Evolutionary conservation across 1,284 basidiomycete species (phyloP), one percentile per base, ranked within the genome.

Genomic region (Cutaneotrichosporon arboriforme): DNA sequence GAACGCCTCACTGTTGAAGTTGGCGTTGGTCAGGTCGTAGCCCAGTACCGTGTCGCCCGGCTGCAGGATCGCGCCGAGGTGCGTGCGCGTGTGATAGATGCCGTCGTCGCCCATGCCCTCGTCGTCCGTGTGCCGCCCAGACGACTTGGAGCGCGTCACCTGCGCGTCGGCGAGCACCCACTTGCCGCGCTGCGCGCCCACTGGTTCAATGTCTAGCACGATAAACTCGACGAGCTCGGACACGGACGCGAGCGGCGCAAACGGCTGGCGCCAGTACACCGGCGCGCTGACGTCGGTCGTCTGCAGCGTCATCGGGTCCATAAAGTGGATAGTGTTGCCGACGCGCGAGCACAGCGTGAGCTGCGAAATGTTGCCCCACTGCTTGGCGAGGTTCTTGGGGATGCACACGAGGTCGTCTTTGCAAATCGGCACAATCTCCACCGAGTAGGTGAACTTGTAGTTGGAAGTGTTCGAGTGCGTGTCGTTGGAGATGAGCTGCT

Each of bases 371-470:
- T 93, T 96, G 66, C 86, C 84, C 58, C 96, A 79, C 31, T 82
- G 77, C 21, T 86, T 84, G 0, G 94, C 92, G 61, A 87, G 83
- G 67, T 88, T 88, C 18, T 78, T 77, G 3, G 93, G 90, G 37
- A 98, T 79, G 71, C 88, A 92, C 34, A 97, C 87, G 37, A 98
- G 83, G 73, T 98, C 94, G 72, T 98, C 94, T 75, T 97, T 97
- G 79, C 94, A 98, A 57, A 98, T 84, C 0, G 94, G 92, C 7
- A 88, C 84, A 65, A 98, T 96, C 76, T 98, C 94, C 64, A 97
- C 89, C 17, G 91, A 96, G 80, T 93, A 98, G 4, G 92, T 93
- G 75, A 90, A 94, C 77, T 97, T 98, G 81, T 90, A 97, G 77
- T 91, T 97, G 38, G 92, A 88, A 1, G 91, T 96, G 60, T 83